Evolutionary conservation across 2,329 filamentous ascomycete species (phyloP), one percentile per base, ranked within the genome.

Genomic region (Alternaria arbusti): DNA sequence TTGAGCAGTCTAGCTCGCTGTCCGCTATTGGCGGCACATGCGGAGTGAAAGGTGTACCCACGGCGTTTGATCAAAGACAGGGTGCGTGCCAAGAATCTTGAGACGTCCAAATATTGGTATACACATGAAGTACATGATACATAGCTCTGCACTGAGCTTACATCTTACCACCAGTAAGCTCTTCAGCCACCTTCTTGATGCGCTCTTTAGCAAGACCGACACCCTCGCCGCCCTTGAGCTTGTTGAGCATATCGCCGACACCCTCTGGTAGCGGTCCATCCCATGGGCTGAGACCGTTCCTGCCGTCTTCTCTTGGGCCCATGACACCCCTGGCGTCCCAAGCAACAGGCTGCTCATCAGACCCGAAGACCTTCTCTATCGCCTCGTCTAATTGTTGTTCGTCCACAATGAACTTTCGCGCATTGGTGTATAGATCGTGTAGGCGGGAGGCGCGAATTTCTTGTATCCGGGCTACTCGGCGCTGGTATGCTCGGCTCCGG

Each of bases 401-500:
- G 23, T 87, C 90, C 17, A 93, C 90, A 76, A 99, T 97, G 82
- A 98, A 99, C 43, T 88, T 84, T 25, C 91, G 88, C 6, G 96
- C 94, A 71, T 94, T 91, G 82, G 96, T 91, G 82, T 99, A 99
- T 12, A 99, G 86, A 62, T 92, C 89, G 81, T 97, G 93, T 28
- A 99, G 82, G 15, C 90, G 87, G 69, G 95, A 88, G 64, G 87
- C 85, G 54, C 91, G 87, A 57, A 86, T 84, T 61, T 89, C 85
- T 46, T 85, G 83, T 76, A 89, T 89, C 57, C 82, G 78, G 10
- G 80, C 81, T 30, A 84, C 78, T 45, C 85, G 78, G 13, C 82
- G 80, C 54, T 81, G 23, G 75, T 60, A 84, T 0, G 71, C 70
- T 8, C 65, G 51, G 57, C 59, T 80, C 76, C 64, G 77, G 72